phyloP scores from a whole-genome alignment of 2,329 filamentous ascomycete genomes.

The Thielaviopsis punctulata region DNA sequence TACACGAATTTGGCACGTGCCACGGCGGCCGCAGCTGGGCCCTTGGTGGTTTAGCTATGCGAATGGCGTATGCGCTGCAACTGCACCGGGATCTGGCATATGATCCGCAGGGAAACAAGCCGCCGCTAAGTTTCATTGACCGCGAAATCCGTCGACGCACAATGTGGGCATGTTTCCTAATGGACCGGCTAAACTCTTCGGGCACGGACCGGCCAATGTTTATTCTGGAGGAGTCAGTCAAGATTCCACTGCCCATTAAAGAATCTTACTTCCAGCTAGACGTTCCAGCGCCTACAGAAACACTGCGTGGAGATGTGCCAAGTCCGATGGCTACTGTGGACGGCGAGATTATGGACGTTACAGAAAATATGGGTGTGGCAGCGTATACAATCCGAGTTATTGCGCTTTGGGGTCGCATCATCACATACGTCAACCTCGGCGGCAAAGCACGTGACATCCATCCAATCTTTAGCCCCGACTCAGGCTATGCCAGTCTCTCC shows the following conservation, averaged over 20 bases:
- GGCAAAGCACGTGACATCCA: slow-evolving; percentile 62
- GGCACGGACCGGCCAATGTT: slow-evolving; percentile 86
- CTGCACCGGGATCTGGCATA: slow-evolving; percentile 80
- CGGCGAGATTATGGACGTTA: slow-evolving; percentile 22
- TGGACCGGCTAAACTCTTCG: slow-evolving; percentile 95
- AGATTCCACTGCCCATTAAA: slow-evolving; percentile 78
- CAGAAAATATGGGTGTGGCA: slow-evolving; percentile 83
- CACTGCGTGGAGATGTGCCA: slow-evolving; percentile 53
- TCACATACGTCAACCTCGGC: slow-evolving; percentile 79
- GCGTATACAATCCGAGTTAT: slow-evolving; percentile 79
- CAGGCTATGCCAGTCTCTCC: slow-evolving; percentile 54
- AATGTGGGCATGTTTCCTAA: slow-evolving; percentile 97
- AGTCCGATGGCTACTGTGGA: slow-evolving; percentile 44
- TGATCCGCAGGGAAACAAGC: slow-evolving; percentile 37
- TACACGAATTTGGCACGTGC: slow-evolving; percentile 94
- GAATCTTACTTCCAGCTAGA: slow-evolving; percentile 83
- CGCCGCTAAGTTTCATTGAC: slow-evolving; percentile 70
- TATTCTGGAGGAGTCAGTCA: slow-evolving; percentile 72
- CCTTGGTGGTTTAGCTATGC: slow-evolving; percentile 80
- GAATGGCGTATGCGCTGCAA: slow-evolving; percentile 93
- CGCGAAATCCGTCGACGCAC: slow-evolving; percentile 81
- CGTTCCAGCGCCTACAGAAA: slow-evolving; percentile 74
- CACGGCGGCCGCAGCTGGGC: slow-evolving; percentile 94
- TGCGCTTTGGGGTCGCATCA: slow-evolving; percentile 75
- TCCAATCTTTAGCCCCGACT: slow-evolving; percentile 70